Evolutionary conservation across 768 basidiomycete species (phyloP), one percentile per base, ranked within the genome.

Genomic region (Pleurotus pulmonarius): DNA sequence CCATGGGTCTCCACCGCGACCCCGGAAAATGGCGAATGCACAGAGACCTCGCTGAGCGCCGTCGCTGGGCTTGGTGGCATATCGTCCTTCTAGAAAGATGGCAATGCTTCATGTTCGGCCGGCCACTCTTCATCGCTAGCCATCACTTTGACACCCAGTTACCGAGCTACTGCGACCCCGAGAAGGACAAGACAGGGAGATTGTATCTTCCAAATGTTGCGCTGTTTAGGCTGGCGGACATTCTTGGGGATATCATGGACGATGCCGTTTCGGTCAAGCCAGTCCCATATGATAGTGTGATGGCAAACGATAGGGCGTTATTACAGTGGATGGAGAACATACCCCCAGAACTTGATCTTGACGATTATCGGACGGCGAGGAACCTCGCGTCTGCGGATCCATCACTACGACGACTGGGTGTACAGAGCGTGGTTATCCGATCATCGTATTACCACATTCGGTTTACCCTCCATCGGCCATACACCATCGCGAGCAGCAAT

Each of bases 51-150:
- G 86, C 88, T 37, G 91, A 92, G 67, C 79, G 91, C 56, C 76
- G 92, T 49, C 76, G 91, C 54, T 92, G 91, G 91, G 88, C 89
- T 5, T 93, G 91, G 91, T 93, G 91, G 91, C 89, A 93, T 69
- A 89, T 90, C 58, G 70, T 93, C 38, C 74, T 90, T 52, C 76
- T 92, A 29, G 91, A 92, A 73, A 77, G 90, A 60, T 93, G 91
- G 91, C 90, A 92, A 66, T 87, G 90, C 0, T 92, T 93, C 71
- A 81, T 91, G 80, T 89, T 93, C 67, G 92, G 91, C 13, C 79
- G 91, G 18, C 91, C 91, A 3, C 72, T 88, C 34, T 74, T 80
- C 25, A 85, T 93, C 56, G 83, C 87, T 3, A 86, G 89, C 3
- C 86, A 91, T 66, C 90, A 92, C 69, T 93, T 90, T 66, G 89